phyloP scores from a whole-genome alignment of 148 eudicot genomes.

The Gaultheria prostrata region DNA sequence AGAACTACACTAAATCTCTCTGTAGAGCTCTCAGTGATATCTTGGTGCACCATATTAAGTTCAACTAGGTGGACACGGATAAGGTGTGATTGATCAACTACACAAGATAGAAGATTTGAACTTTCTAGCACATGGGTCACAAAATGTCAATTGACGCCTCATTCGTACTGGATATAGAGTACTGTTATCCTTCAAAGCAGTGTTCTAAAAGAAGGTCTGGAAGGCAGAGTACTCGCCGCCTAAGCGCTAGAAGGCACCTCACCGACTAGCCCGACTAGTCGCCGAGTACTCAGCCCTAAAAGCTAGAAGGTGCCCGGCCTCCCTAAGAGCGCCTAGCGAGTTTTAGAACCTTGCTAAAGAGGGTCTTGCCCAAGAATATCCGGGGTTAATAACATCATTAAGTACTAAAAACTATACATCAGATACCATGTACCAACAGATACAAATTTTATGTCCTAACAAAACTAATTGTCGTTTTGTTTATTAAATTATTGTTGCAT shows the following conservation, averaged over 20 bases:
- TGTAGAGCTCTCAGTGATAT: neutral
- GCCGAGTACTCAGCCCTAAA: too few species aligned
- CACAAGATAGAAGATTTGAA: neutral
- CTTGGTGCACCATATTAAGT: neutral
- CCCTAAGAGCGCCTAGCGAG: too few species aligned
- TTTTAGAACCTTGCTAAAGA: too few species aligned
- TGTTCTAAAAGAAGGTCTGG: too few species aligned
- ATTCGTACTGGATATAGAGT: neutral
- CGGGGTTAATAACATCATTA: neutral
- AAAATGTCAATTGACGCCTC: neutral
- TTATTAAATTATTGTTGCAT: neutral
- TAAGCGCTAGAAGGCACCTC: too few species aligned
- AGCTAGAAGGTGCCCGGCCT: too few species aligned
- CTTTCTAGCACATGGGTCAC: neutral
- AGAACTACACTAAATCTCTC: neutral
- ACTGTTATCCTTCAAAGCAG: neutral
- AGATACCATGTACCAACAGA: neutral
- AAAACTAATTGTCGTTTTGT: neutral
- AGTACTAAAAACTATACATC: neutral
- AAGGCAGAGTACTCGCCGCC: too few species aligned
- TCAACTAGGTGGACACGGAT: neutral
- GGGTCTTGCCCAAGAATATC: neutral
- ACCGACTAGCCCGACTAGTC: too few species aligned
- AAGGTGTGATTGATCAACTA: neutral
- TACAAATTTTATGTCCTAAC: neutral